These are phyloP conservation scores for Byssothecium circinans DNA, from an alignment of 2,329 filamentous ascomycete species.

Conservation along the genomic window DNA sequence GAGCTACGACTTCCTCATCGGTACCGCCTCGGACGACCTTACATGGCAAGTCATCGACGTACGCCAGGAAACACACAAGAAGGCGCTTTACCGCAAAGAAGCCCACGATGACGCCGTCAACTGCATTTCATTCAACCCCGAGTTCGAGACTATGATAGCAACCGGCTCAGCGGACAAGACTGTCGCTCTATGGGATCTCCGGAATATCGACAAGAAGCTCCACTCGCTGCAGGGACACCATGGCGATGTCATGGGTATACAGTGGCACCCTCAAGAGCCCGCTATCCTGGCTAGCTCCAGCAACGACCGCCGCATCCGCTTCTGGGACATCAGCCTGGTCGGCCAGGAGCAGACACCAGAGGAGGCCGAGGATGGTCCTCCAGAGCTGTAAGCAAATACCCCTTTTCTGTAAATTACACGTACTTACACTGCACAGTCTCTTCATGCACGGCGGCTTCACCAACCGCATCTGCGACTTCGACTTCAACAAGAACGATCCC, in stretches of 20 bases:
- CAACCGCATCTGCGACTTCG: constrained; percentile 94
- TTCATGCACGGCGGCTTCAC: constrained; percentile 99
- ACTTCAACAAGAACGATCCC: constrained; percentile 95
- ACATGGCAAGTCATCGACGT: constrained; percentile 90
- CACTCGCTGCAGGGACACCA: constrained; percentile 87
- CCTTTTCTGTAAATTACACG: neutral
- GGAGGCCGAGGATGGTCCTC: constrained; percentile 90
- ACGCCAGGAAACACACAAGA: constrained; percentile 67
- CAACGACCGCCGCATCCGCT: constrained; percentile 90
- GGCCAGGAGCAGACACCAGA: constrained; percentile 95
- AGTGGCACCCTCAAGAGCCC: constrained; percentile 92
- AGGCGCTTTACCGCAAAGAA: constrained; percentile 68
- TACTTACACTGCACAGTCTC: constrained; percentile 56
- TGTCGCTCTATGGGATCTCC: constrained; percentile 91
- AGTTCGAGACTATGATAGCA: constrained; percentile 84
- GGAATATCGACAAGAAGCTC: constrained; percentile 85
- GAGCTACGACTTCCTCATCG: constrained; percentile 75
- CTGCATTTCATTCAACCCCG: constrained; percentile 90
- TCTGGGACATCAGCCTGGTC: constrained; percentile 92
- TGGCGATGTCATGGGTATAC: constrained; percentile 85
- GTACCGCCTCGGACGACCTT: constrained; percentile 91
- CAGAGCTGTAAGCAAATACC: constrained; percentile 74
- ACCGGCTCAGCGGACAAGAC: constrained; percentile 96
- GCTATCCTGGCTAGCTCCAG: constrained; percentile 87
- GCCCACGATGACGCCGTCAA: constrained; percentile 95